Conservation (phyloP, 176 grass and related monocot species). For the Lolium rigidum region DNA sequence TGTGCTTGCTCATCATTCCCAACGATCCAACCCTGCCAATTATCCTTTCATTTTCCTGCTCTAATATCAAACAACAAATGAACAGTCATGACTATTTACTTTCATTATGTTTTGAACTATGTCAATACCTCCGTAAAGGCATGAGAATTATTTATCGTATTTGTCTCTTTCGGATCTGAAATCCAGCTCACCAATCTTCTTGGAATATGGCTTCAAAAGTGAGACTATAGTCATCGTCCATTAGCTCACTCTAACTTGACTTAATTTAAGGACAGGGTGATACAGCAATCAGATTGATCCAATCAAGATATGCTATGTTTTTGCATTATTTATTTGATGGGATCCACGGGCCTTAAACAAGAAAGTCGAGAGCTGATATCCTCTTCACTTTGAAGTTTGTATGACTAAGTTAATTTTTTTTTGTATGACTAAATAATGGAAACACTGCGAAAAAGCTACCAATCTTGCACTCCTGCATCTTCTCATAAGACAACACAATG, state of each 20-base stretch:
- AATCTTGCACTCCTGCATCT: background rate
- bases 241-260: constrained; percentile 6
- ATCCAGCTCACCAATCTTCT: constrained; percentile 11
- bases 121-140: constrained; percentile 12
- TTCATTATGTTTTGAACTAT: background rate
- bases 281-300: background rate
- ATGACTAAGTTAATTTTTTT: background rate
- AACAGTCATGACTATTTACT: background rate
- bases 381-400: background rate
- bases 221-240: constrained; percentile 14
- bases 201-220: constrained; percentile 29
- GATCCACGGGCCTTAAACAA: background rate
- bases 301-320: background rate
- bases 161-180: constrained; percentile 45
- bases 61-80: background rate
- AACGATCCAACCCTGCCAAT: background rate
- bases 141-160: constrained; percentile 31
- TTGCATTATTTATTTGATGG: background rate
- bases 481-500: background rate
- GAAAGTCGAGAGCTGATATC: background rate
- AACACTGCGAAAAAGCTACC: background rate
- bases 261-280: background rate
- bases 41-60: background rate
- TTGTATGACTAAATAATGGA: background rate
- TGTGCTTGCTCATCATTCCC: background rate